phyloP scores from a whole-genome alignment of 140 eudicot species.

The Anethum foeniculum region DNA sequence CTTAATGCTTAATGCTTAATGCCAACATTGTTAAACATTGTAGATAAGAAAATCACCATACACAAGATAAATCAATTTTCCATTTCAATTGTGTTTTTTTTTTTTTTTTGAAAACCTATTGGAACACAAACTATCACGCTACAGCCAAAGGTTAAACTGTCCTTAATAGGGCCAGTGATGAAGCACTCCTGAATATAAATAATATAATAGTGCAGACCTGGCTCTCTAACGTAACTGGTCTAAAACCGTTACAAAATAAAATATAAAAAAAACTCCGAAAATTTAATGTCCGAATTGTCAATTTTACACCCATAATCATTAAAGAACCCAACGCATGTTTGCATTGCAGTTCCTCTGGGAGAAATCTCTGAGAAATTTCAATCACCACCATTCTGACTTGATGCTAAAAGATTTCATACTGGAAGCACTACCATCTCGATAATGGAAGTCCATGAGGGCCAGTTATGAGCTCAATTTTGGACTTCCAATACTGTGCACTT shows the following conservation, averaged over 20 bases:
- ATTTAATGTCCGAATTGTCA: neutral
- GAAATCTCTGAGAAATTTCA: neutral
- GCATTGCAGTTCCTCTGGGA: neutral
- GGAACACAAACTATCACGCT: neutral
- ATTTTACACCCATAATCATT: neutral
- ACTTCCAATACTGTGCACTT: neutral
- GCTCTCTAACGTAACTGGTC: neutral
- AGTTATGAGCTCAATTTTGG: neutral
- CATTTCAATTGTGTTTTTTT: neutral
- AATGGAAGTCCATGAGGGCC: neutral
- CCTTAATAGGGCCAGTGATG: neutral
- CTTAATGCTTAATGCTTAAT: too few relatives aligned
- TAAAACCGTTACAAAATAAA: neutral
- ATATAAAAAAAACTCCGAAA: neutral
- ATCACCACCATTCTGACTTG: neutral
- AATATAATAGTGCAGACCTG: neutral
- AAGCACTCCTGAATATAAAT: neutral
- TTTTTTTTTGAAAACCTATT: neutral
- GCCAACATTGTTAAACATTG: neutral
- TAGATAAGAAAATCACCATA: neutral
- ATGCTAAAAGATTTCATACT: neutral
- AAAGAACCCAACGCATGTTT: neutral
- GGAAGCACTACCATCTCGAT: neutral
- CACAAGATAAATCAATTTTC: neutral
- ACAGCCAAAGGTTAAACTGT: neutral